phyloP scores from a whole-genome alignment of 1,139 yeast species.

The Pichia sorboxylosa region DNA sequence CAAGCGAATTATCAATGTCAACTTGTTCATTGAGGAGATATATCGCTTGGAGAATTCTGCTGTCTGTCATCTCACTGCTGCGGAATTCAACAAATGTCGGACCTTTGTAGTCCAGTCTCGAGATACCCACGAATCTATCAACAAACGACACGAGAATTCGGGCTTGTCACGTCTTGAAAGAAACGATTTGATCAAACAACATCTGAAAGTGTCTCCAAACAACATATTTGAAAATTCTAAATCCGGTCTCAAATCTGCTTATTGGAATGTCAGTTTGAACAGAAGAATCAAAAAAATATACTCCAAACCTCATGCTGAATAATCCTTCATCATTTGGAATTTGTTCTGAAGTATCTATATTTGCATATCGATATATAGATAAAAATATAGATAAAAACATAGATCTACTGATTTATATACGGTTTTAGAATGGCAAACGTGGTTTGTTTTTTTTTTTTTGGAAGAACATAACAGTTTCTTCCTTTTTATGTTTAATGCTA shows the following conservation, averaged over 20 bases:
- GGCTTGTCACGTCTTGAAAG: conserved; percentile 24
- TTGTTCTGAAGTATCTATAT: too few species aligned
- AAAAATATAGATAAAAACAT: too few species aligned
- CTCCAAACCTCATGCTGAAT: too few species aligned
- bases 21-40: conserved; percentile 57
- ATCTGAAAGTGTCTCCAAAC: conserved; percentile 13
- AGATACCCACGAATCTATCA: conserved; percentile 29
- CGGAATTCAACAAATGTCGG: conserved; percentile 67
- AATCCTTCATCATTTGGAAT: too few species aligned
- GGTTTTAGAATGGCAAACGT: too few species aligned
- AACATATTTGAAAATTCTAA: neutral
- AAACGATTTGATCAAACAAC: conserved; percentile 24
- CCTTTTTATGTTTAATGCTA: too few species aligned
- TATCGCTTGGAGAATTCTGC: conserved; percentile 29
- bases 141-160: conserved; percentile 24
- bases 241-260: conserved; percentile 43
- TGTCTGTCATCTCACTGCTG: conserved; percentile 58
- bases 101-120: conserved; percentile 63
- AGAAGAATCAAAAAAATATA: conserved; percentile 32
- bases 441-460: too few species aligned
- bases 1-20: conserved; percentile 58
- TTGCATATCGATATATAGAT: too few species aligned
- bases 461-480: too few species aligned
- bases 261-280: conserved; percentile 46
- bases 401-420: too few species aligned